phyloP scores from a whole-genome alignment of 352 stramenopile genomes.

The Salisapilia sapeloensis region DNA sequence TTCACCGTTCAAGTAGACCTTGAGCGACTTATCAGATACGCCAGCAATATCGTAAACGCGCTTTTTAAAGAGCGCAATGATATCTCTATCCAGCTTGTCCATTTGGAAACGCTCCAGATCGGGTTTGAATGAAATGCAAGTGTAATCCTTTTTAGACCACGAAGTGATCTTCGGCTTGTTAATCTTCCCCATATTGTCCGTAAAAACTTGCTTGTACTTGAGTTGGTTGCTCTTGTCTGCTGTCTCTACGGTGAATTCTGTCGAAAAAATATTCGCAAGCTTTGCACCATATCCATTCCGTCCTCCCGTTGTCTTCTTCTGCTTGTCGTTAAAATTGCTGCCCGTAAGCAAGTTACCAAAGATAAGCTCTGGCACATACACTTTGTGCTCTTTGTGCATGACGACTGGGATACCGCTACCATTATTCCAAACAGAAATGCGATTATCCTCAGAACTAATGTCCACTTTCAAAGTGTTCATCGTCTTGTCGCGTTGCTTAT shows the following conservation, averaged over 20 bases:
- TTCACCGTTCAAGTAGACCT: slow-evolving; percentile 91
- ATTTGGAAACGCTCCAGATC: slow-evolving; percentile 91
- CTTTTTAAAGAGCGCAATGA: slow-evolving; percentile 93
- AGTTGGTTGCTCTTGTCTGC: slow-evolving; percentile 85
- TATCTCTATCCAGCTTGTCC: slow-evolving; percentile 82
- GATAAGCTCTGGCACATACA: slow-evolving; percentile 96
- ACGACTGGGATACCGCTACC: slow-evolving; percentile 94
- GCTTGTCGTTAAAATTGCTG: slow-evolving; percentile 96
- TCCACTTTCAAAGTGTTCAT: slow-evolving; percentile 91
- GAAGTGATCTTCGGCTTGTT: slow-evolving; percentile 75
- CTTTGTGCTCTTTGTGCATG: slow-evolving; percentile 93
- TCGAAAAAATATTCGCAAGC: slow-evolving; percentile 99
- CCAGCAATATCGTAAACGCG: slow-evolving; percentile 94
- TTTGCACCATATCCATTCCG: slow-evolving; percentile 97
- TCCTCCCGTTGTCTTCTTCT: slow-evolving; percentile 90
- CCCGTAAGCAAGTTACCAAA: slow-evolving; percentile 96
- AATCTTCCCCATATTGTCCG: slow-evolving; percentile 90
- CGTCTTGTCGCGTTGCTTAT: slow-evolving; percentile 98
- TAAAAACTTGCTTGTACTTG: slow-evolving; percentile 86
- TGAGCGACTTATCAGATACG: slow-evolving; percentile 83
- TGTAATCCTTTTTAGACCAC: slow-evolving; percentile 83
- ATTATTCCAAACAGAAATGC: slow-evolving; percentile 96
- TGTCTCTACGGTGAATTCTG: slow-evolving; percentile 97
- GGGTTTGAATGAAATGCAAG: slow-evolving; percentile 92
- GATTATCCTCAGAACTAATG: slow-evolving; percentile 83